phyloP scores from a whole-genome alignment of 768 basidiomycete species.

The Boletales sp. region DNA sequence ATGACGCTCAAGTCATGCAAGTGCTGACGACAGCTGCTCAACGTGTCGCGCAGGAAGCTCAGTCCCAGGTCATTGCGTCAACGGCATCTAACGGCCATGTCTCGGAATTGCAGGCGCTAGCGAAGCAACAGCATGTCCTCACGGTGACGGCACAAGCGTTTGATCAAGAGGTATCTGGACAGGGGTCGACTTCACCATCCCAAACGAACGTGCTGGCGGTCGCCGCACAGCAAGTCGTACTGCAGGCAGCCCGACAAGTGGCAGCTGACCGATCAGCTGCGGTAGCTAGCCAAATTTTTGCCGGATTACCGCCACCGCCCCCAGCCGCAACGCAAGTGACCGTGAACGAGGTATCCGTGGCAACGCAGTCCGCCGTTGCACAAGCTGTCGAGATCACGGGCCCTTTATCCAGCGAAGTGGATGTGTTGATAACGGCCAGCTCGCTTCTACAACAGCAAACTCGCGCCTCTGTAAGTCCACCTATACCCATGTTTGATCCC shows the following conservation, averaged over 20 bases:
- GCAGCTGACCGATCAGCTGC: constrained; percentile 49
- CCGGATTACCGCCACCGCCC: constrained; percentile 35
- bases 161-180: constrained; percentile 62
- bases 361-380: constrained; percentile 76
- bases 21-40: constrained; percentile 76
- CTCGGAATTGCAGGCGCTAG: constrained; percentile 60
- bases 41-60: constrained; percentile 71
- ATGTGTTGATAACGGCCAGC: constrained; percentile 72
- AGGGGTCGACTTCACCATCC: constrained; percentile 42
- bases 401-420: constrained; percentile 70
- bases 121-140: constrained; percentile 79
- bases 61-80: constrained; percentile 60
- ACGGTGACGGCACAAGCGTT: constrained; percentile 70
- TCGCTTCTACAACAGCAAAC: constrained; percentile 47
- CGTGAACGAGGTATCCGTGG: constrained; percentile 54
- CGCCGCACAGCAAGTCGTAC: constrained; percentile 78
- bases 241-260: constrained; percentile 66
- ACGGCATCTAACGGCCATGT: constrained; percentile 43
- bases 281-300: constrained; percentile 37
- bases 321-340: constrained; percentile 41
- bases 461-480: constrained; percentile 26
- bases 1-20: constrained; percentile 71
- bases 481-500: constrained; percentile 23
- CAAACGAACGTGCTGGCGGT: constrained; percentile 59
- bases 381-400: constrained; percentile 78